These are phyloP conservation scores for Neophaeococcomyces aloes DNA, from an alignment of 2,329 filamentous ascomycete species.

Conservation along the genomic window DNA sequence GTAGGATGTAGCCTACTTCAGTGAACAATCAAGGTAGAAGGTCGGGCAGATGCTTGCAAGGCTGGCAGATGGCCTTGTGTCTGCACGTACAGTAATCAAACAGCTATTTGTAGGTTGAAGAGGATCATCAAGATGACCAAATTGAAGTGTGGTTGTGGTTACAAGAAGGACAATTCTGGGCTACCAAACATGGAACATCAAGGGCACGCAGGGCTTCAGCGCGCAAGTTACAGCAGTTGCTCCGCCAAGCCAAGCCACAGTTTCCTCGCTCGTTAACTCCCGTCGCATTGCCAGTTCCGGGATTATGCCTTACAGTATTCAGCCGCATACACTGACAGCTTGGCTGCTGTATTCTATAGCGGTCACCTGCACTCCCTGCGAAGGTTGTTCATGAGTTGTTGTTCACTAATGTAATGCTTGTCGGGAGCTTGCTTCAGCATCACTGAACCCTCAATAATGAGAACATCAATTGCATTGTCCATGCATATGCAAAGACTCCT, in stretches of 20 bases:
- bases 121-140: slow-evolving; percentile 14
- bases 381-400: neutral
- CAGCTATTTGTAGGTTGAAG: slow-evolving; percentile 24
- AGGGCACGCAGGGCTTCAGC: neutral
- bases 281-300: neutral
- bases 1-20: slow-evolving; percentile 19
- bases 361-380: neutral
- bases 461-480: slow-evolving; percentile 37
- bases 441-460: slow-evolving; percentile 35
- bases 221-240: slow-evolving; percentile 2
- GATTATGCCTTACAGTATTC: neutral
- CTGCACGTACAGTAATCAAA: slow-evolving; percentile 26
- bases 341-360: neutral
- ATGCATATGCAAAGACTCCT: slow-evolving; percentile 37
- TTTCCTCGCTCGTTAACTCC: neutral
- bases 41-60: slow-evolving; percentile 20
- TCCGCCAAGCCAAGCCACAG: slow-evolving; percentile 4
- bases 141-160: slow-evolving; percentile 12
- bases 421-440: neutral
- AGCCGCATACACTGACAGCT: neutral
- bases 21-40: slow-evolving; percentile 14
- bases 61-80: slow-evolving; percentile 11
- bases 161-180: slow-evolving; percentile 10
- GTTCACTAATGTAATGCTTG: neutral
- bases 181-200: neutral